Conservation (phyloP, 1,139 yeast species). For the Geotrichum carabidarum region DNA sequence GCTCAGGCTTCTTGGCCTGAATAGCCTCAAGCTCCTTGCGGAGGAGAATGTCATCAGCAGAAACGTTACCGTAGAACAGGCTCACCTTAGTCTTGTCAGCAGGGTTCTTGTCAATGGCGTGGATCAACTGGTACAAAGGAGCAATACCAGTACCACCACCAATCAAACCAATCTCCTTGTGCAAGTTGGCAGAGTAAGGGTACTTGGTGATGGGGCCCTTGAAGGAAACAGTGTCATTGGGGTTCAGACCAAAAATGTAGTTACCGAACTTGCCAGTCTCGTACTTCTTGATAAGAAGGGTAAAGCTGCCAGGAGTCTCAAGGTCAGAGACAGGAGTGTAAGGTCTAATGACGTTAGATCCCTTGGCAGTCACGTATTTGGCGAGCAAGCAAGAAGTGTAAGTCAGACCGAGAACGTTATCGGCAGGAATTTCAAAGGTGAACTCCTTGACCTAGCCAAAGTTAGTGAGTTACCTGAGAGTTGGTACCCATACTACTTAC, state of each 20-base stretch:
- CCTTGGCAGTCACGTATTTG: constrained; percentile 72
- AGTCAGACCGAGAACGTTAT: constrained; percentile 70
- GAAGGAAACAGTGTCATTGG: constrained; percentile 77
- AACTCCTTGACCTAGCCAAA: constrained; percentile 57
- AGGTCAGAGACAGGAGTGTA: constrained; percentile 85
- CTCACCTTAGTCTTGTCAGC: constrained; percentile 79
- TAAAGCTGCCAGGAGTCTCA: constrained; percentile 66
- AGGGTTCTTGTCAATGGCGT: constrained; percentile 51
- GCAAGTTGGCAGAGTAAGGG: constrained; percentile 86
- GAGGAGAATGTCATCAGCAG: constrained; percentile 72
- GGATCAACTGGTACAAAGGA: constrained; percentile 80
- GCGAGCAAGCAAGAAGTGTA: constrained; percentile 78
- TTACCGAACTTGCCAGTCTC: constrained; percentile 77
- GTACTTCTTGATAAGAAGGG: constrained; percentile 79
- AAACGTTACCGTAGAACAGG: constrained; percentile 73
- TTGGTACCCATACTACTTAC: constrained; percentile 18
- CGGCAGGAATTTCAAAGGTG: constrained; percentile 67
- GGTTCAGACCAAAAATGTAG: constrained; percentile 67
- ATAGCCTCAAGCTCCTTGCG: constrained; percentile 68
- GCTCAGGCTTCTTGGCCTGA: constrained; percentile 63
- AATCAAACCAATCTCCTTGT: constrained; percentile 69
- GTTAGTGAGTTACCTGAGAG: background rate
- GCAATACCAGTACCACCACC: constrained; percentile 98
- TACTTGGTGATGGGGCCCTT: constrained; percentile 94
- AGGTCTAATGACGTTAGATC: constrained; percentile 87